Conservation (phyloP, 371 early-diverging fungal species). For the Homolaphlyctis polyrhiza region DNA sequence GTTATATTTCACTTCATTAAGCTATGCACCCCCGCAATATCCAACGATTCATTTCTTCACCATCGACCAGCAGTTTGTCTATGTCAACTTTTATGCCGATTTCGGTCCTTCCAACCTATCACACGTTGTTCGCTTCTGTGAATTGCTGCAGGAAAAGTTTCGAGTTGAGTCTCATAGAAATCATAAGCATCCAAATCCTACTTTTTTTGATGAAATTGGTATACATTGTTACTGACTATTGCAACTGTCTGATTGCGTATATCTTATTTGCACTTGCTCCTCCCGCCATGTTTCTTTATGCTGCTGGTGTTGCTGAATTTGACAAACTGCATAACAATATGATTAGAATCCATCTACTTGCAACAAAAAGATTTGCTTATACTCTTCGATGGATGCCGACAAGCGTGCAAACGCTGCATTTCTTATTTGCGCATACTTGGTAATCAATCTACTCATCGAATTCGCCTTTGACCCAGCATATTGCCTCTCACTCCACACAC, state of each 20-base stretch:
- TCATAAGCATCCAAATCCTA: too few relatives aligned
- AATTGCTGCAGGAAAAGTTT: slow-evolving; percentile 46
- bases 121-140: slow-evolving; percentile 52
- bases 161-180: too few relatives aligned
- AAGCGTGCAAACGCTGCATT: slow-evolving; percentile 58
- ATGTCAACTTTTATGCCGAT: slow-evolving; percentile 46
- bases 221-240: not conserved
- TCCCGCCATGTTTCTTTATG: not conserved
- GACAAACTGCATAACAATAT: not conserved
- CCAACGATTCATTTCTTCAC: slow-evolving; percentile 36
- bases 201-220: not conserved
- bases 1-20: slow-evolving; percentile 36
- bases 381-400: slow-evolving; percentile 40
- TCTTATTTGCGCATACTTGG: slow-evolving; percentile 57
- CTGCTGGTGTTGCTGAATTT: not conserved
- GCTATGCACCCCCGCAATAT: slow-evolving; percentile 22
- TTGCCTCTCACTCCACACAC: not conserved
- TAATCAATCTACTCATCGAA: slow-evolving; percentile 10
- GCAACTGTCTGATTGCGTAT: not conserved
- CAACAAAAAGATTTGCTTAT: slow-evolving; percentile 44
- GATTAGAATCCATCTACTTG: slow-evolving; percentile 33
- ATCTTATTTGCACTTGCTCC: not conserved
- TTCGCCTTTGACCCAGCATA: not conserved
- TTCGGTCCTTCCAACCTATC: slow-evolving; percentile 60
- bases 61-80: slow-evolving; percentile 36